Base-by-base conservation (phyloP, 495 filamentous ascomycete genomes). In the Neurospora intermedia region DNA sequence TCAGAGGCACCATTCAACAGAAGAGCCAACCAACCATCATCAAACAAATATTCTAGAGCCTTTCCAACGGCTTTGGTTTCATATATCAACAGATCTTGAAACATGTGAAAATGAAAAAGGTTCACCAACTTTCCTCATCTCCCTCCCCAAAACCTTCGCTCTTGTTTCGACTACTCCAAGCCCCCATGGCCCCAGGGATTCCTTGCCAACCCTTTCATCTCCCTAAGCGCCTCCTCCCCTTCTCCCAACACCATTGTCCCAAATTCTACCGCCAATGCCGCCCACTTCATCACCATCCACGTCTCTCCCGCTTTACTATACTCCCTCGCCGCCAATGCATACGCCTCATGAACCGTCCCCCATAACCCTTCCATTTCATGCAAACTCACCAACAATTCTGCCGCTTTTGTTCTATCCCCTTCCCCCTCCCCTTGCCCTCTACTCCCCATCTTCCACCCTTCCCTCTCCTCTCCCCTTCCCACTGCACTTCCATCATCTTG, bases 321-420 rank as follows among this genome's bases (percentile, higher is more conserved):
- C 75, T 83, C 83, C 23, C 81, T 72, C 35, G 82, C 83, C 42
- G 82, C 81, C 16, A 80, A 73, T 10, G 78, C 73, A 70, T 83
- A 83, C 6, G 80, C 82, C 73, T 84, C 81, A 71, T 82, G 77
- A 43, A 83, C 69, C 6, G 70, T 73, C 15, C 78, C 78, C 48
- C 80, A 75, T 41, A 84, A 75, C 45, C 78, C 72, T 72, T 85
- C 83, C 72, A 80, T 76, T 73, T 83, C 74, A 59, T 80, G 81
- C 66, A 84, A 59, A 10, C 77, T 78, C 46, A 83, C 75, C 8
- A 84, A 27, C 69, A 80, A 71, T 75, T 83, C 81, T 3, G 82
- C 83, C 77, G 83, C 80, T 70, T 77, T 70, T 0, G 80, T 77
- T 20, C 76, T 81, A 4, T 72, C 35, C 13, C 15, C 10, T 72